phyloP scores from a whole-genome alignment of 805 yeast genomes.

The Hanseniaspora valbyensis region DNA sequence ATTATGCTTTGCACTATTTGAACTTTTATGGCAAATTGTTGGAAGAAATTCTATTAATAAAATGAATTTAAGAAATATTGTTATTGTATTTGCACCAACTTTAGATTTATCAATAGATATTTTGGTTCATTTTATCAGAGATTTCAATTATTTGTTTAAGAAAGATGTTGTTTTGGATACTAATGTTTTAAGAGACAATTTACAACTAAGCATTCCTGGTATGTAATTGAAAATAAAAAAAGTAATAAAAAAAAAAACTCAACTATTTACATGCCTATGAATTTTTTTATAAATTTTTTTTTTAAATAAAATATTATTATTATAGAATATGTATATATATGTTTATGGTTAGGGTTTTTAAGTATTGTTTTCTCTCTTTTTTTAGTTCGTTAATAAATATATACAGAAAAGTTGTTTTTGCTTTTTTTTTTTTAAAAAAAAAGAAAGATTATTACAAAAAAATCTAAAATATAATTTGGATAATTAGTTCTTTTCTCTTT shows the following conservation, averaged over 20 bases:
- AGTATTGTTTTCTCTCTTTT: too few relatives aligned
- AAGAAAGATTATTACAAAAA: constrained; percentile 1
- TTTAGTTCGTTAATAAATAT: not conserved
- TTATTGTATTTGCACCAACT: constrained; percentile 77
- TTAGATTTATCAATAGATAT: constrained; percentile 55
- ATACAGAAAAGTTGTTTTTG: not conserved
- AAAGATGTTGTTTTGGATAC: constrained; percentile 35
- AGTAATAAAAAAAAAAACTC: too few relatives aligned
- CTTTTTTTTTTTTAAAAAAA: not conserved
- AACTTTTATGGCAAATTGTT: constrained; percentile 54
- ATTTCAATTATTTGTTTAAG: constrained; percentile 52
- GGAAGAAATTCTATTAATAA: constrained; percentile 53
- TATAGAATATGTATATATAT: too few relatives aligned
- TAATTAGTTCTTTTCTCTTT: constrained; percentile 43
- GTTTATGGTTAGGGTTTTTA: too few relatives aligned
- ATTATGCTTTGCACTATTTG: constrained; percentile 53
- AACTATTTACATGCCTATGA: too few relatives aligned
- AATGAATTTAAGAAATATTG: constrained; percentile 71
- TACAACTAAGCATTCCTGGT: constrained; percentile 44
- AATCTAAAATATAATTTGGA: too few relatives aligned
- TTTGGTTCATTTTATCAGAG: constrained; percentile 48
- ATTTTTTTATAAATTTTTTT: too few relatives aligned
- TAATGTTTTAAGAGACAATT: constrained; percentile 33
- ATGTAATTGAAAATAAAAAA: too few relatives aligned
- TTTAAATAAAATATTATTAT: too few relatives aligned